Base-by-base conservation (phyloP, 352 stramenopile species). In the Pythium aquatile region DNA sequence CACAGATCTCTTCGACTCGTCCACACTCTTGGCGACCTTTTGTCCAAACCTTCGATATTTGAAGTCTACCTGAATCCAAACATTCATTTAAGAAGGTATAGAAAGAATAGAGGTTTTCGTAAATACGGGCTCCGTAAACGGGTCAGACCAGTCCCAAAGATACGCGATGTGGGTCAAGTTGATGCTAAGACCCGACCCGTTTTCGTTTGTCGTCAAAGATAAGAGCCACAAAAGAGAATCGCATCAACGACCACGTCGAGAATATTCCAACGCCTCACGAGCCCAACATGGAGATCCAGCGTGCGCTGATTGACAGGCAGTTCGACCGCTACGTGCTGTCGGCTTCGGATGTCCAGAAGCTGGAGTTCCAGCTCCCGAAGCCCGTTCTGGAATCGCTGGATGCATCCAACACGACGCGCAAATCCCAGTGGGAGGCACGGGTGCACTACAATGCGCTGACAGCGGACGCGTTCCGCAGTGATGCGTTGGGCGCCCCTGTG, bases 261-360 rank as follows among this genome's bases (percentile, higher is more conserved):
- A 53, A 67, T 30, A 24, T 24, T 24, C 20, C 20, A 24, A 24
- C 20, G 20, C 20, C 52, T n/a, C 26, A 57, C 58, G 58, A 63
- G 40, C 30, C n/a, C 13, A 20, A 46, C 5, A 91, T 94, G 86
- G 60, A 91, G 56, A 73, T 90, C 58, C 61, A 89, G 54, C 79
- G 76, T 61, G 64, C 74, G 53, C 72, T 90, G 48, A 65, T 91
- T n/a, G 84, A 93, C 70, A 81, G 85, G 56, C 71, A 90, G 59
- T 94, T 94, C 56, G 83, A 93, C 58, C 74, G 81, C 58, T 93
- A 94, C 68, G 81, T 84, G 56, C 69, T 94, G 44, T 75, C 74
- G 30, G 56, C 63, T 0, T 61, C 78, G 30, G 75, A 69, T 7
- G 28, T 84, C 39, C 51, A 69, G 3, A 77, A 76, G 54, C 63